Evolutionary conservation across 2,329 filamentous ascomycete genomes (phyloP).

Genomic region (Cladophialophora carrionii): DNA sequence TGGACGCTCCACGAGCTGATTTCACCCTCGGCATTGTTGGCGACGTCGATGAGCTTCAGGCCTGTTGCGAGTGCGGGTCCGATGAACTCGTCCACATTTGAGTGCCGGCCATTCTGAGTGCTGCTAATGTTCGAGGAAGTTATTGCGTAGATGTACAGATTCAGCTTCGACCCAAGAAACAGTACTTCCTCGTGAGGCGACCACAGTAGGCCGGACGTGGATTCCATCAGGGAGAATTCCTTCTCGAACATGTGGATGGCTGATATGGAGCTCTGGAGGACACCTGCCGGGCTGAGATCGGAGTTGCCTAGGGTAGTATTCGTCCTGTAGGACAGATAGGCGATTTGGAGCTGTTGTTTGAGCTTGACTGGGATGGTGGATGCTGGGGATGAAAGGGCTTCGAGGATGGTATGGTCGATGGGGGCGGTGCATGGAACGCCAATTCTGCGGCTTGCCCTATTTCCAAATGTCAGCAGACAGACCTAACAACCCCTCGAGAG

Average conservation of each 20-base stretch:
- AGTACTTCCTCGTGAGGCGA: conserved; percentile 17
- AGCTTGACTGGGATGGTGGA: conserved; percentile 9
- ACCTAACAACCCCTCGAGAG: neutral
- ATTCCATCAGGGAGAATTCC: conserved; percentile 18
- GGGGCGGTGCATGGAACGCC: conserved; percentile 19
- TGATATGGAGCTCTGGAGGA: conserved; percentile 18
- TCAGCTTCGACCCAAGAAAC: conserved; percentile 15
- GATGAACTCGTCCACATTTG: conserved; percentile 18
- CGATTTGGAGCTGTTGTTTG: conserved; percentile 19
- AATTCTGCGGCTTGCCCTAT: conserved; percentile 17
- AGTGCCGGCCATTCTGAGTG: conserved; percentile 15
- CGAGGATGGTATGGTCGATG: conserved; percentile 21
- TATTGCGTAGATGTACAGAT: conserved; percentile 18
- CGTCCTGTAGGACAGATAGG: conserved; percentile 17
- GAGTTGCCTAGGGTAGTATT: conserved; percentile 17
- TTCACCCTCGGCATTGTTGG: conserved; percentile 15
- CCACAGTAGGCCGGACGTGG: conserved; percentile 15
- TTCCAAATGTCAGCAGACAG: conserved; percentile 2
- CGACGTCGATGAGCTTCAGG: conserved; percentile 13
- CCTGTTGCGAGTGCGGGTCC: conserved; percentile 15
- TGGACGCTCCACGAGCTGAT: conserved; percentile 21
- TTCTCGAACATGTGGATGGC: conserved; percentile 22
- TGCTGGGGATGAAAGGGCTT: conserved; percentile 15
- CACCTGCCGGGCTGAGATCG: conserved; percentile 17
- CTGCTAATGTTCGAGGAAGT: conserved; percentile 10